A percentile compares a stretch with the other conserved stretches of the same genome.
Evolutionary conservation across 2,329 filamentous ascomycete species (phyloP).

Genomic region (Stachybotrys chlorohalonatus): DNA sequence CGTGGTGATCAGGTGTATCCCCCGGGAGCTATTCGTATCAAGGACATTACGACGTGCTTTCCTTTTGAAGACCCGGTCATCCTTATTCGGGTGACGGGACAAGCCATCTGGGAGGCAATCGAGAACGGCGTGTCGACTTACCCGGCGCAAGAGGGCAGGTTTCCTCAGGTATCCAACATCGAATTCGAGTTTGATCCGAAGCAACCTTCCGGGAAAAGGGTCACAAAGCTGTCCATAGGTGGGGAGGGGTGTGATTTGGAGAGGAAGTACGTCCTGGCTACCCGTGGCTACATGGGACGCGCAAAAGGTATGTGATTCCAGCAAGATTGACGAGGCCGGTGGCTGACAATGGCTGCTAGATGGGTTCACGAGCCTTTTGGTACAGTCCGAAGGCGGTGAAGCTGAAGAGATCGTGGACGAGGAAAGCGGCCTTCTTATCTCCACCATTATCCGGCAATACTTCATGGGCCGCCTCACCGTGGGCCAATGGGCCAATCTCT

Average conservation of each 20-base stretch:
- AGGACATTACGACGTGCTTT: conserved; percentile 82
- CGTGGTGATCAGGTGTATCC: conserved; percentile 84
- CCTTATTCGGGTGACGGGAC: conserved; percentile 61
- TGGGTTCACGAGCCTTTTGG: conserved; percentile 69
- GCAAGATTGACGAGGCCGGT: not conserved
- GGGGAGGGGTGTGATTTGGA: conserved; percentile 52
- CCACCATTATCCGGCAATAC: conserved; percentile 79
- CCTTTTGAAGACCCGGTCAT: conserved; percentile 89
- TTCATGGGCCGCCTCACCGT: conserved; percentile 80
- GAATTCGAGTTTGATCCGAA: conserved; percentile 62
- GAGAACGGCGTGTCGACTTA: conserved; percentile 78
- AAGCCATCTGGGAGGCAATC: conserved; percentile 66
- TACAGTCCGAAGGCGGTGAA: conserved; percentile 64
- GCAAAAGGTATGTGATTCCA: conserved; percentile 49
- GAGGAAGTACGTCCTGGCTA: conserved; percentile 63
- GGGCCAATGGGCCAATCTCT: conserved; percentile 69
- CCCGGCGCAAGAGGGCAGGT: conserved; percentile 74
- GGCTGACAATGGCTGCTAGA: conserved; percentile 33
- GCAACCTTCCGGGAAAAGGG: conserved; percentile 49
- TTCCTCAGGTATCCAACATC: conserved; percentile 83
- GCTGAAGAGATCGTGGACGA: conserved; percentile 74
- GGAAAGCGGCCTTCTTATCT: conserved; percentile 80
- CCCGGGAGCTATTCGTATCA: conserved; percentile 66
- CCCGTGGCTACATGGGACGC: conserved; percentile 79
- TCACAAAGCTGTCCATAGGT: conserved; percentile 53